A percentile compares a stretch with the other conserved stretches of the same genome.
phyloP scores from a whole-genome alignment of 345 rosid species.

The Aquilaria sinensis region DNA sequence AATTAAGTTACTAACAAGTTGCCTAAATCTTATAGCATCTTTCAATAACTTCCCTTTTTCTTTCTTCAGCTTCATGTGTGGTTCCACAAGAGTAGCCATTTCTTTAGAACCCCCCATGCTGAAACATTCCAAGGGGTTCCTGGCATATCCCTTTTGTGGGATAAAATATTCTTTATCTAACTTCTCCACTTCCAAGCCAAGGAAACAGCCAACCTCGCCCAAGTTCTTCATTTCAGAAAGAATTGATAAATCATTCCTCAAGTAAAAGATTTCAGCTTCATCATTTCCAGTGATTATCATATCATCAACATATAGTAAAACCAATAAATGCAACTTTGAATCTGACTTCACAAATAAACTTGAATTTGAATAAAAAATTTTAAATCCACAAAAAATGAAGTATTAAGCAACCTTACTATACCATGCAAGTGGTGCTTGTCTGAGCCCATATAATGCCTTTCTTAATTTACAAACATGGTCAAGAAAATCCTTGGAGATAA shows the following conservation, averaged over 20 bases:
- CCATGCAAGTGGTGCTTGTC: not conserved
- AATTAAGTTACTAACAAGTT: constrained; percentile 6
- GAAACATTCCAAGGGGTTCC: not conserved
- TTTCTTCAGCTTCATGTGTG: not conserved
- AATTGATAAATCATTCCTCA: not conserved
- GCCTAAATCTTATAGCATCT: not conserved
- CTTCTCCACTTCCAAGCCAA: not conserved
- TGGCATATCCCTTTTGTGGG: constrained; percentile 10
- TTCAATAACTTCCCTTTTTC: not conserved
- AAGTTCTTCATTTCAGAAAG: not conserved
- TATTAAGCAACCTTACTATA: constrained; percentile 3
- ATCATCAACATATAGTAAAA: not conserved
- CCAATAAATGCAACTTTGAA: not conserved
- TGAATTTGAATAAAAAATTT: constrained; percentile 1
- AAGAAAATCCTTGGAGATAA: not conserved
- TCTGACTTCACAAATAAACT: constrained; percentile 2
- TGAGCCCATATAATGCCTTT: not conserved
- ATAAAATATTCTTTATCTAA: not conserved
- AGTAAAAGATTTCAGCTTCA: not conserved
- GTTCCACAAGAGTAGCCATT: constrained; percentile 8
- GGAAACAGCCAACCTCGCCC: not conserved
- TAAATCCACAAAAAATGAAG: not conserved
- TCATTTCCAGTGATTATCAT: not conserved
- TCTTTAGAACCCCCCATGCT: not conserved
- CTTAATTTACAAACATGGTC: not conserved